Percentiles rank a stretch among this genome's conserved stretches.
phyloP scores from a whole-genome alignment of 805 yeast species.

The Teunomyces funiuensis region DNA sequence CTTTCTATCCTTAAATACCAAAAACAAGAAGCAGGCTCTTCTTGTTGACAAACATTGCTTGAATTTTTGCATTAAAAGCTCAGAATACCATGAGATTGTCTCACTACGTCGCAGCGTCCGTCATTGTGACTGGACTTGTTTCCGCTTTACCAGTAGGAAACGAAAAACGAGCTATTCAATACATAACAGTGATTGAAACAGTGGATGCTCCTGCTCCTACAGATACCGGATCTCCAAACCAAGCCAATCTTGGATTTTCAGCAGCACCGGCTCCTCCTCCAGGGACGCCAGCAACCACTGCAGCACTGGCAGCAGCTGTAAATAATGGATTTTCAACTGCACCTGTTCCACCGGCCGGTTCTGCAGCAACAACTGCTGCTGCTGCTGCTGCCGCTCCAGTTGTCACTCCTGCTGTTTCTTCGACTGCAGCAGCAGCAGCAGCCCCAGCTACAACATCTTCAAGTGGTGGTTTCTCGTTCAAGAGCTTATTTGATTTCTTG shows the following conservation, averaged over 20 bases:
- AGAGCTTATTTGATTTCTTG: slow-evolving; percentile 11
- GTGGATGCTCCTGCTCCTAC: slow-evolving; percentile 4
- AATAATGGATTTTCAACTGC: too few relatives aligned
- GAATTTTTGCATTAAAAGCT: not conserved
- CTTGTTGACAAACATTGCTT: not conserved
- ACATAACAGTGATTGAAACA: slow-evolving; percentile 8
- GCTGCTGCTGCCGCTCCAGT: slow-evolving; percentile 6
- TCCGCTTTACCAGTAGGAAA: slow-evolving; percentile 9
- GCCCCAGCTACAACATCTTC: slow-evolving; percentile 25
- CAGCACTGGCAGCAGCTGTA: slow-evolving; percentile 21
- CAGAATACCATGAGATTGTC: slow-evolving; percentile 6
- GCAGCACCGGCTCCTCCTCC: slow-evolving; percentile 11
- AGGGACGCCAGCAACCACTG: slow-evolving; percentile 7
- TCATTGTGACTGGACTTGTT: slow-evolving; percentile 6
- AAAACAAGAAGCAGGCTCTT: not conserved
- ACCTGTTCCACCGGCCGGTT: slow-evolving; percentile 9
- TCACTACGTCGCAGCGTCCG: slow-evolving; percentile 6
- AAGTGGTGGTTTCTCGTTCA: slow-evolving; percentile 16
- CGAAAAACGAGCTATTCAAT: slow-evolving; percentile 9
- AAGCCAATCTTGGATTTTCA: slow-evolving; percentile 2
- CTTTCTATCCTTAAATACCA: not conserved
- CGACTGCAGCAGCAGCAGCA: slow-evolving; percentile 31
- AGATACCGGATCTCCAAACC: slow-evolving; percentile 7
- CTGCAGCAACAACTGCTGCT: slow-evolving; percentile 7
- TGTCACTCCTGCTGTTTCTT: slow-evolving; percentile 11